Conservation (phyloP, 208 protist species). For the Balamuthia mandrillaris region DNA sequence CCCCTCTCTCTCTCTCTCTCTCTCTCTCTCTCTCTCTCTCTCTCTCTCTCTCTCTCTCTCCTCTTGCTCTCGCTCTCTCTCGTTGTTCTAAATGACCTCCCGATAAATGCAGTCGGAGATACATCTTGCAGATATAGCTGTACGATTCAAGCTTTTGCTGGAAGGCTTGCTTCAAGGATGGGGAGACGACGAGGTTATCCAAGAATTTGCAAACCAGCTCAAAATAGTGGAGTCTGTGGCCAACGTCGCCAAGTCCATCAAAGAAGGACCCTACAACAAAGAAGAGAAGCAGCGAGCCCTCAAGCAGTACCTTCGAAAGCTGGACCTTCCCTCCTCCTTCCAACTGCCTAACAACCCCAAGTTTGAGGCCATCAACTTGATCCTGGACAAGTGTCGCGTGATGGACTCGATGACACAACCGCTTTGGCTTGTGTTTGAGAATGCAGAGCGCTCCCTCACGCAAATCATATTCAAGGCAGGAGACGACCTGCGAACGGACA, state of each 20-base stretch:
- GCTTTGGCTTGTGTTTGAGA: conserved; percentile 70
- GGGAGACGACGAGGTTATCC: conserved; percentile 45
- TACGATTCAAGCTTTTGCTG: conserved; percentile 68
- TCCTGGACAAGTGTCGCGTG: conserved; percentile 50
- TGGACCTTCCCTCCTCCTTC: not conserved
- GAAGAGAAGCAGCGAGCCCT: not conserved
- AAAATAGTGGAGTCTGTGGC: not conserved
- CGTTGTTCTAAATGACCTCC: too few species aligned
- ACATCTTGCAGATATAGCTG: conserved; percentile 52
- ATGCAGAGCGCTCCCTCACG: conserved; percentile 43
- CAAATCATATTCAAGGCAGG: conserved; percentile 67
- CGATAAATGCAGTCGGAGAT: conserved; percentile 68
- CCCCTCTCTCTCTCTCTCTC: too few species aligned
- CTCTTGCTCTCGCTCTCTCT: too few species aligned
- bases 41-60: too few species aligned
- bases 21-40: too few species aligned
- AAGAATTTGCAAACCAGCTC: conserved; percentile 13
- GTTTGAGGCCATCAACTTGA: conserved; percentile 53
- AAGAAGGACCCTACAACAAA: not conserved
- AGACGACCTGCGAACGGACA: conserved; percentile 77
- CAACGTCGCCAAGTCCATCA: conserved; percentile 16
- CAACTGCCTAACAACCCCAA: conserved; percentile 50
- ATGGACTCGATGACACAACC: conserved; percentile 64
- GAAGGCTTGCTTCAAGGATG: conserved; percentile 64
- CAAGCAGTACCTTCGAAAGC: not conserved